Conservation (phyloP, 805 yeast species). For the Saturnispora ahearnii region DNA sequence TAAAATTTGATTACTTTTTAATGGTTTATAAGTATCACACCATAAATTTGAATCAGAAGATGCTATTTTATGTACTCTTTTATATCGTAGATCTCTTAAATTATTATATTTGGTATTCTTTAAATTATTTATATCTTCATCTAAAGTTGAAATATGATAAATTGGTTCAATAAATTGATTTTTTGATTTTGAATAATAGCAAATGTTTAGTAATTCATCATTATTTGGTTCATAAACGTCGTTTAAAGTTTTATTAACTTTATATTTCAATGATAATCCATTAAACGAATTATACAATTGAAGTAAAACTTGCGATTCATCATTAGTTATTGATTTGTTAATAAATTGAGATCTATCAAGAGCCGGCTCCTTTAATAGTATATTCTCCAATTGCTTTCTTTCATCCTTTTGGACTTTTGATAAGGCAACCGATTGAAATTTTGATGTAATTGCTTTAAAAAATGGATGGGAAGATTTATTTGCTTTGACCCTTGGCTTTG, state of each 20-base stretch:
- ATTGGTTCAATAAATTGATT: not conserved
- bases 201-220: conserved; percentile 8
- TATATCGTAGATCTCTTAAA: conserved; percentile 10
- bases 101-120: conserved; percentile 6
- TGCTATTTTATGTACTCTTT: conserved; percentile 8
- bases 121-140: not conserved
- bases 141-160: not conserved
- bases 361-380: conserved; percentile 2
- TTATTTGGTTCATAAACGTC: not conserved
- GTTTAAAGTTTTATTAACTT: not conserved
- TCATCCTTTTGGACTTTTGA: not conserved
- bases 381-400: not conserved
- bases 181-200: not conserved
- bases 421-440: not conserved
- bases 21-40: conserved; percentile 40
- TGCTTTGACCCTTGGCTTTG: conserved; percentile 7
- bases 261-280: not conserved
- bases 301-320: conserved; percentile 2
- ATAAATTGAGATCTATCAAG: conserved; percentile 7
- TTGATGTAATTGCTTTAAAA: conserved; percentile 8
- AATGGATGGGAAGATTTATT: conserved; percentile 11
- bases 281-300: not conserved
- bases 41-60: conserved; percentile 22
- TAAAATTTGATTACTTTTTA: conserved; percentile 27
- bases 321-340: not conserved